Evolutionary conservation across 2,329 filamentous ascomycete species (phyloP).

Genomic region (Graphilbum ipis-grandicollis): DNA sequence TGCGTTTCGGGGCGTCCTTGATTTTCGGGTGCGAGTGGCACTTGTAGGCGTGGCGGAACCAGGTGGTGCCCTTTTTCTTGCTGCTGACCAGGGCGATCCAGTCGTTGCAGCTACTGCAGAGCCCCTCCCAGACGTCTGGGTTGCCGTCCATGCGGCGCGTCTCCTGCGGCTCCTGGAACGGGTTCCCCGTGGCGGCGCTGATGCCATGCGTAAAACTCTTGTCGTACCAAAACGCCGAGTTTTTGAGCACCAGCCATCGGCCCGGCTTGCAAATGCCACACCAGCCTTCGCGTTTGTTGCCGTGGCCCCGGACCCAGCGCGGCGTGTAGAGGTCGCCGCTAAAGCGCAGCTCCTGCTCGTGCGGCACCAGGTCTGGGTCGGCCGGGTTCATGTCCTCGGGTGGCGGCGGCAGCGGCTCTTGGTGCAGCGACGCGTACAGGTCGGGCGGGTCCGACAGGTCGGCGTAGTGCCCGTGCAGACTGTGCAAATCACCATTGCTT

Average conservation of each 20-base stretch:
- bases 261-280: slow-evolving; percentile 78
- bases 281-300: slow-evolving; percentile 80
- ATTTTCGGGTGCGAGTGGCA: slow-evolving; percentile 57
- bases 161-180: slow-evolving; percentile 62
- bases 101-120: slow-evolving; percentile 62
- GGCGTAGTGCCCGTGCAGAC: slow-evolving; percentile 51
- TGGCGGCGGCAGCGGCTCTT: slow-evolving; percentile 57
- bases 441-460: slow-evolving; percentile 62
- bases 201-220: slow-evolving; percentile 82
- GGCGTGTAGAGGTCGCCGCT: slow-evolving; percentile 72
- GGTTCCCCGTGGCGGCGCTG: slow-evolving; percentile 61
- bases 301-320: slow-evolving; percentile 67
- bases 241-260: slow-evolving; percentile 74
- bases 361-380: slow-evolving; percentile 58
- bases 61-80: slow-evolving; percentile 85
- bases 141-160: slow-evolving; percentile 64
- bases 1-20: slow-evolving; percentile 52
- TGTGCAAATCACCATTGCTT: slow-evolving; percentile 54
- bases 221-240: slow-evolving; percentile 87
- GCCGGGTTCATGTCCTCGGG: slow-evolving; percentile 68
- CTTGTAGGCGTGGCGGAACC: slow-evolving; percentile 84
- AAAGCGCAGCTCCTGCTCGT: slow-evolving; percentile 65
- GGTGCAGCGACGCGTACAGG: slow-evolving; percentile 55
- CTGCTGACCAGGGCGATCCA: slow-evolving; percentile 71
- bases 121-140: slow-evolving; percentile 64